A percentile compares a stretch with the other conserved stretches of the same genome.
Evolutionary conservation across 2,329 filamentous ascomycete genomes (phyloP).

Genomic region (Scopulariopsis brevicaulis): DNA sequence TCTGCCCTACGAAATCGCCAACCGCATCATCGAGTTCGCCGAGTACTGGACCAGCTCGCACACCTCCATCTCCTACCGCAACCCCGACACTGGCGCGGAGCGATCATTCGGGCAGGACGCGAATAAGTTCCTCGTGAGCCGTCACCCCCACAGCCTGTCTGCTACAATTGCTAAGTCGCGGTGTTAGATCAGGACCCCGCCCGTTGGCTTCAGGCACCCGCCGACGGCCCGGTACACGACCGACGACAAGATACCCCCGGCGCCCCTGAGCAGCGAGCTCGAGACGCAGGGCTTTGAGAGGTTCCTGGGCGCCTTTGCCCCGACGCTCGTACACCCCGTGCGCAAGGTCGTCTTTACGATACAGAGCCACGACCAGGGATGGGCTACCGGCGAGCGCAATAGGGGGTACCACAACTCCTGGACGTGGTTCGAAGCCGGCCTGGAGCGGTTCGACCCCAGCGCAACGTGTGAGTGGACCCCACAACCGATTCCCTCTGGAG

Average conservation of each 20-base stretch:
- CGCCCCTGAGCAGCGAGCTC: not conserved
- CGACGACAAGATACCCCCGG: not conserved
- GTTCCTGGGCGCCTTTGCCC: not conserved
- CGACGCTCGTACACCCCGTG: conserved; percentile 29
- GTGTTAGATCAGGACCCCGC: conserved; percentile 24
- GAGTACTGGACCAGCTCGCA: conserved; percentile 50
- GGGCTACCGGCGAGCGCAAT: conserved; percentile 26
- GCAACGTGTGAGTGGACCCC: conserved; percentile 12
- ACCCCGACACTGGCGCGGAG: not conserved
- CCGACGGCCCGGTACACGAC: not conserved
- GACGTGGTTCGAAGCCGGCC: conserved; percentile 54
- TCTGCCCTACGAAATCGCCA: conserved; percentile 43
- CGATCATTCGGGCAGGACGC: not conserved
- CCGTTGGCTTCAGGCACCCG: conserved; percentile 22
- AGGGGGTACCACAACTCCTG: conserved; percentile 33
- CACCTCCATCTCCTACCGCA: conserved; percentile 16
- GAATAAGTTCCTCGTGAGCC: conserved; percentile 2
- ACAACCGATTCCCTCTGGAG: not conserved
- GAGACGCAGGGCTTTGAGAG: not conserved
- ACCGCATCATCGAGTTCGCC: conserved; percentile 44
- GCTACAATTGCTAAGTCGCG: not conserved
- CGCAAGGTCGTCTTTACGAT: conserved; percentile 52
- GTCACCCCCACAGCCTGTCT: not conserved
- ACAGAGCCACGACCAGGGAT: conserved; percentile 47
- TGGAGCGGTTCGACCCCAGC: conserved; percentile 34